Base-by-base conservation (phyloP, 805 yeast genomes). In the Pichia membranifaciens region DNA sequence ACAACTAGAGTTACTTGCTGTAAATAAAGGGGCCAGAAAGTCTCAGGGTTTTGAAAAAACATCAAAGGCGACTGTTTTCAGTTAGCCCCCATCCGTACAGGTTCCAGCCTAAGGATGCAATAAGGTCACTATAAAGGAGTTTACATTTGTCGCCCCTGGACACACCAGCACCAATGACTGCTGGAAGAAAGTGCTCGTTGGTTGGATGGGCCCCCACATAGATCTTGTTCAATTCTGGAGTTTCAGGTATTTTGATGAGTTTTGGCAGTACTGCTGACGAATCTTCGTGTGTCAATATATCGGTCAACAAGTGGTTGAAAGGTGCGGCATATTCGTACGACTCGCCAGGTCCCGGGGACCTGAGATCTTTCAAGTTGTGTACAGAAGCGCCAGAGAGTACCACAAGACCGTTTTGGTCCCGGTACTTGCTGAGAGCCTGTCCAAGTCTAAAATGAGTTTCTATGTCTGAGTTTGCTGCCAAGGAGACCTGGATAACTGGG, bases 381-480 rank as follows among this genome's bases (percentile, higher is more conserved):
- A 84, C 93, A 5, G 87, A 72, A 86, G 84, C 82, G 4, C 95
- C 95, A 1, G 90, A 82, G 46, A 79, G 74, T 5, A 86, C 61
- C 2, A 86, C 66, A 47, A 78, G 49, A 20, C 77, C 79, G 43
- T 75, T 77, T 44, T 75, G 62, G 2, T 71, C 67, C 51, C 89
- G 70, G 53, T 79, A 75, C 32, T 70, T 66, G 15, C 73, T 58
- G 43, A 86, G 64, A 0, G 69, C 71, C 51, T 74, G 61, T 3
- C 95, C 95, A 39, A 86, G 62, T 51, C 74, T 70, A 58, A 66
- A 72, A 52, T 73, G 76, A 3, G 67, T 54, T 17, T 65, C 69
- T 54, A 76, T 71, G 48, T 68, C 72, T 4, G 68, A 65, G 1
- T 69, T 55, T 0, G 66, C 65, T 3, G 78, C 65, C 29, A 78